These are phyloP conservation scores for Scutellaria barbata DNA, from an alignment of 257 asterid genomes.

Conservation along the genomic window DNA sequence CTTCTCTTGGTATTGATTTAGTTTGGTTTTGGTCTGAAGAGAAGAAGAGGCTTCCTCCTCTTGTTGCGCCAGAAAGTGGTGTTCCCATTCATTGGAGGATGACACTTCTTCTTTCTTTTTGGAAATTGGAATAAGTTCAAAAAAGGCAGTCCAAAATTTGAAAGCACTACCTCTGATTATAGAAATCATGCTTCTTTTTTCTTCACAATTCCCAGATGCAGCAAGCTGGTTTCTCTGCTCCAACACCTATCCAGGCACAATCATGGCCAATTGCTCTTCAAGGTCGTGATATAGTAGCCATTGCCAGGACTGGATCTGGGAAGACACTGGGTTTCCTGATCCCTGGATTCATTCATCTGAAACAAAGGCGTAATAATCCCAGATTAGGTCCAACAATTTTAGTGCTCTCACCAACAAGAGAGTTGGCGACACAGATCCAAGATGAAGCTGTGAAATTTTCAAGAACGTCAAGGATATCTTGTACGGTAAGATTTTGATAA, in stretches of 20 bases:
- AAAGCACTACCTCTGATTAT: constrained; percentile 46
- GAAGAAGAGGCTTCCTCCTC: constrained; percentile 65
- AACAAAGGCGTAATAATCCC: constrained; percentile 60
- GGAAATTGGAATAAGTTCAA: constrained; percentile 52
- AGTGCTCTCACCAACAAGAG: constrained; percentile 94
- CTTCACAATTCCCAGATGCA: constrained; percentile 58
- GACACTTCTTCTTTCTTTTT: constrained; percentile 65
- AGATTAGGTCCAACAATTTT: constrained; percentile 82
- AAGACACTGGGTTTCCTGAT: constrained; percentile 92
- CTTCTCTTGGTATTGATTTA: constrained; percentile 58
- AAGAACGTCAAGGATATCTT: constrained; percentile 73
- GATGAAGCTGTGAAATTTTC: constrained; percentile 88
- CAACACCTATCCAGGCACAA: constrained; percentile 96
- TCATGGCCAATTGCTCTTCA: constrained; percentile 92
- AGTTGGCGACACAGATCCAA: constrained; percentile 92
- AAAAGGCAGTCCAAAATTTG: constrained; percentile 36
- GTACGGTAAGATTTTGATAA: constrained; percentile 65
- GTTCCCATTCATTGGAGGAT: constrained; percentile 54
- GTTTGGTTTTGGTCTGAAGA: constrained; percentile 60
- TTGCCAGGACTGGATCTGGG: constrained; percentile 97
- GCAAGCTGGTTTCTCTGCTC: constrained; percentile 88
- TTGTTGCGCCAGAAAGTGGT: constrained; percentile 60
- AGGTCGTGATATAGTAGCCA: constrained; percentile 90
- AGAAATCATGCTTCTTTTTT: background rate
- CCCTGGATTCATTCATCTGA: constrained; percentile 86